These are phyloP conservation scores for Monosporozyma solicola DNA, from an alignment of 805 yeast genomes.

Conservation along the genomic window DNA sequence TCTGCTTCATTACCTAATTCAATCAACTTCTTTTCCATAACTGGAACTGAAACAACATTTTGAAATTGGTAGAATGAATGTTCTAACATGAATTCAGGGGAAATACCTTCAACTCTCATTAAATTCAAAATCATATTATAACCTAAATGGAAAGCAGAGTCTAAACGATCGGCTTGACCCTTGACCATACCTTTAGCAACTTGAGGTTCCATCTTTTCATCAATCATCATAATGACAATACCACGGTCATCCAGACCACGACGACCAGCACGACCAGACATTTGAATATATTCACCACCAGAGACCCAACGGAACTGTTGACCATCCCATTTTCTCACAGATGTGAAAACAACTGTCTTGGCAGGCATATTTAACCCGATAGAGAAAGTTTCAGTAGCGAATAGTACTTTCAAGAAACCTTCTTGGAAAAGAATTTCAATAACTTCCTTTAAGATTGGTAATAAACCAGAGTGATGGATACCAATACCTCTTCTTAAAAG, in stretches of 20 bases:
- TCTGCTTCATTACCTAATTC: constrained; percentile 43
- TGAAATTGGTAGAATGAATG: constrained; percentile 93
- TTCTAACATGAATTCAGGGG: constrained; percentile 95
- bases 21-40: constrained; percentile 58
- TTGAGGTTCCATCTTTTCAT: constrained; percentile 98
- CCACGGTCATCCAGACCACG: constrained; percentile 99
- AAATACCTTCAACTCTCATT: constrained; percentile 95
- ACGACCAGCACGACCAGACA: constrained; percentile 99
- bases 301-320: constrained; percentile 97
- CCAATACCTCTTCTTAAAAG: constrained; percentile 92
- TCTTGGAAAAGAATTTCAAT: constrained; percentile 95
- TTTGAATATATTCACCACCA: constrained; percentile 98
- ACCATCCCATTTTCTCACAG: constrained; percentile 98
- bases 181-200: constrained; percentile 99
- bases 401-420: constrained; percentile 86
- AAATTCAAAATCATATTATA: constrained; percentile 94
- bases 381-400: constrained; percentile 97
- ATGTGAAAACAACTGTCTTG: constrained; percentile 94
- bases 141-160: constrained; percentile 95
- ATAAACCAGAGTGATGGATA: constrained; percentile 93
- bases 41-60: constrained; percentile 83
- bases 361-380: constrained; percentile 99
- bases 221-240: constrained; percentile 98
- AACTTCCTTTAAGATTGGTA: constrained; percentile 89
- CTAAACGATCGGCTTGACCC: constrained; percentile 96